Base-by-base conservation (phyloP, 2,329 filamentous ascomycete genomes). In the Claviceps sp. region DNA sequence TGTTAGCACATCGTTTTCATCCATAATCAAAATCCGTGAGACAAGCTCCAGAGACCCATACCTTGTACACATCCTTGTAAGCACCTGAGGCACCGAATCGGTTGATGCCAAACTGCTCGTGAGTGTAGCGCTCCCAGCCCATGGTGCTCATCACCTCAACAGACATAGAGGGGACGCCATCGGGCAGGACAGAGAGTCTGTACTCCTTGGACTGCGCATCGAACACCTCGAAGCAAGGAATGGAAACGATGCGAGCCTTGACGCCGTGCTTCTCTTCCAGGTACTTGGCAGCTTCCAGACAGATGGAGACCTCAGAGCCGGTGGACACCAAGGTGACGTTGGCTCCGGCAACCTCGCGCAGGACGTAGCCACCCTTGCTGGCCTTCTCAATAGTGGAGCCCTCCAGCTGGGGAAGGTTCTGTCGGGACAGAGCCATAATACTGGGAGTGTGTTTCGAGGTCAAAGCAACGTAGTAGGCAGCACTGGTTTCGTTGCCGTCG, bases 91-190 rank as follows among this genome's bases (percentile, higher is more conserved):
- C 91, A 82, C 93, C 93, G 73, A 98, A 98, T 69, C 93, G 83
- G 85, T 98, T 98, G 61, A 98, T 83, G 69, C 93, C 93, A 66
- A 98, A 98, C 77, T 98, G 93, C 82, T 98, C 93, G 75, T 98
- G 91, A 55, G 89, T 87, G 77, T 97, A 98, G 72, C 91, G 87
- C 81, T 97, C 90, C 93, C 93, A 98, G 62, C 93, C 93, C 73
- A 96, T 84, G 61, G 93, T 98, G 72, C 81, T 86, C 87, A 95
- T 94, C 70, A 89, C 90, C 79, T 98, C 93, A 61, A 98, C 87
- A 52, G 87, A 94, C 71, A 98, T 72, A 56, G 89, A 82, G 60
- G 93, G 91, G 68, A 96, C 91, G 60, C 90, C 90, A 68, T 96
- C 89, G 63, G 91, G 93, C 57, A 98, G 82, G 60, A 95, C 87